Percentiles rank a stretch among this genome's conserved stretches.
phyloP scores from a whole-genome alignment of 805 yeast genomes.

The Teunomyces lycoperdinae region DNA sequence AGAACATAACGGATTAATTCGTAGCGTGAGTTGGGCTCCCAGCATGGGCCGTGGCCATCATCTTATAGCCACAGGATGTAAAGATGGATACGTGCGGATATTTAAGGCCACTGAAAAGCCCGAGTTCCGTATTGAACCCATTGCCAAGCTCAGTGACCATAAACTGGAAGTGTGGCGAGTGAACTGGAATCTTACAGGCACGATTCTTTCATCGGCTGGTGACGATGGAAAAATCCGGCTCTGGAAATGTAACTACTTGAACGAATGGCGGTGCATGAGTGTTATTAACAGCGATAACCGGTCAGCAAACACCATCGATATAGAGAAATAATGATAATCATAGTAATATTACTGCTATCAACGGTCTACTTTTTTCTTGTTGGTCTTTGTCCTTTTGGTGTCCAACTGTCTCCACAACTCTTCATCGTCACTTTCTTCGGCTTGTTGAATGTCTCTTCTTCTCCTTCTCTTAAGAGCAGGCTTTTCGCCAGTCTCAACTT shows the following conservation, averaged over 20 bases:
- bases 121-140: constrained; percentile 48
- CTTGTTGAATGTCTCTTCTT: constrained; percentile 22
- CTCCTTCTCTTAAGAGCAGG: constrained; percentile 16
- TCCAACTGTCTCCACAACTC: constrained; percentile 41
- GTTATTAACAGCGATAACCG: constrained; percentile 43
- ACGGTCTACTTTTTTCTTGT: constrained; percentile 18
- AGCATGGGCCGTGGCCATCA: constrained; percentile 89
- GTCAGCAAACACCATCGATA: background rate
- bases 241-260: constrained; percentile 86
- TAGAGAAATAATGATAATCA: background rate
- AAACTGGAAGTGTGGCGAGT: constrained; percentile 94
- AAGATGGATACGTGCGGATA: constrained; percentile 88
- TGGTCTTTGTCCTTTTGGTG: constrained; percentile 28
- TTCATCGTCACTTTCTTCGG: constrained; percentile 32
- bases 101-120: constrained; percentile 62
- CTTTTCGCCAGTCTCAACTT: constrained; percentile 12
- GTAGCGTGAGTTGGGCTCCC: constrained; percentile 96
- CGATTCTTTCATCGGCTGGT: constrained; percentile 88
- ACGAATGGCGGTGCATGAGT: constrained; percentile 89
- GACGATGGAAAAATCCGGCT: constrained; percentile 90
- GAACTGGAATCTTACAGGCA: constrained; percentile 91
- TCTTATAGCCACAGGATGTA: constrained; percentile 90
- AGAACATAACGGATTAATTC: constrained; percentile 81
- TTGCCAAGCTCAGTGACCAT: constrained; percentile 73
- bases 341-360: background rate